Base-by-base conservation (phyloP, 768 basidiomycete genomes). In the Leccinum barrowsii region DNA sequence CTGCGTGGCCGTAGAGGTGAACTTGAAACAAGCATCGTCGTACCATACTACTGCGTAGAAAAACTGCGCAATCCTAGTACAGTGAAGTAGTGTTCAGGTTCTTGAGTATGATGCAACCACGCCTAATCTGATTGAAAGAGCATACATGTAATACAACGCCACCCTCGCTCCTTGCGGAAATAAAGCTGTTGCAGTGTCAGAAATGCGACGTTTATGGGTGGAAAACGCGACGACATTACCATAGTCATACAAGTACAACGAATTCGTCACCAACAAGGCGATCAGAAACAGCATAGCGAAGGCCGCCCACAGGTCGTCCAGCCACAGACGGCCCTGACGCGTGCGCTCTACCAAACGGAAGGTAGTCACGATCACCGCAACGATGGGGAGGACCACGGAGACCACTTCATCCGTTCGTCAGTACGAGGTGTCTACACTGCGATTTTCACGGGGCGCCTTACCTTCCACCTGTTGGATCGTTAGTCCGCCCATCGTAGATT, bases 11-110 rank as follows among this genome's bases (percentile, higher is more conserved):
- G 24, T 7, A 32, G 11, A 37, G 32, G 42, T 44, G 42, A 44
- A 19, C 42, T 42, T 19, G 46, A 15, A 22, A 12, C 10, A 11
- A 49, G 5, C 19, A 12, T 37, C 7, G 46, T 40, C 51, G 17
- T 40, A 58, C 57, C 57, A 58, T 32, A 58, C 34, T 3, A 46
- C 19, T 15, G 57, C 51, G 34, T 58, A 58, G 32, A 58, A 58
- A n/a, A 58, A 58, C 51, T 58, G 44, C 1, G 57, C 57, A 15
- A 58, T 12, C 51, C 21, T 58, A 19, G 7, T 42, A 19, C 19
- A 19, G 11, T 44, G 19, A 44, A n/a, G n/a, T 40, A 4, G n/a
- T 17, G 7, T 40, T 42, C n/a, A 42, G 8, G n/a, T 50, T 26
- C 50, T 50, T 50, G n/a, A 50, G 50, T 50, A 28, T 24, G 13